Evolutionary conservation across 345 rosid species (phyloP).

Genomic region (Pistacia integerrima): DNA sequence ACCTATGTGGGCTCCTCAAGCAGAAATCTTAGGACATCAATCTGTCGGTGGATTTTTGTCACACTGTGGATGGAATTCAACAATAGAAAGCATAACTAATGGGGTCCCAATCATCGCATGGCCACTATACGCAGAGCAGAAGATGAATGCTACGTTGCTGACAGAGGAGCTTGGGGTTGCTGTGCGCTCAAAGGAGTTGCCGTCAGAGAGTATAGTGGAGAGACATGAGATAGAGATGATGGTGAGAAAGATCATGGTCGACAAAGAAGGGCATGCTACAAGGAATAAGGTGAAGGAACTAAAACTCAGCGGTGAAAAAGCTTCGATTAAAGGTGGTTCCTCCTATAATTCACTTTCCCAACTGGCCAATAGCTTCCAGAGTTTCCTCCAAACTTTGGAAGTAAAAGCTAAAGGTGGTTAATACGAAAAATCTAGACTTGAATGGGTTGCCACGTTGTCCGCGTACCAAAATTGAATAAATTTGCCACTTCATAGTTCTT

Average conservation of each 20-base stretch:
- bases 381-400: too few relatives aligned
- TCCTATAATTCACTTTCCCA: slow-evolving; percentile 16
- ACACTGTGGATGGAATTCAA: too few relatives aligned
- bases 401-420: too few relatives aligned
- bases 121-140: slow-evolving; percentile 56
- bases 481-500: too few relatives aligned
- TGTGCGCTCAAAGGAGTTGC: slow-evolving; percentile 8
- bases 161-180: slow-evolving; percentile 47
- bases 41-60: slow-evolving; percentile 15
- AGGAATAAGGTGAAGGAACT: slow-evolving; percentile 11
- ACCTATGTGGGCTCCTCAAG: slow-evolving; percentile 63
- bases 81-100: too few relatives aligned
- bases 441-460: too few relatives aligned
- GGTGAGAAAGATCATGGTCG: slow-evolving; percentile 48
- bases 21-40: slow-evolving; percentile 53
- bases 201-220: slow-evolving; percentile 29
- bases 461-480: too few relatives aligned
- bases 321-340: slow-evolving; percentile 18
- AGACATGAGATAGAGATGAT: slow-evolving; percentile 38
- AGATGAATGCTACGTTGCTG: slow-evolving; percentile 50
- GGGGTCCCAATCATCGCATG: too few relatives aligned
- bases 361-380: too few relatives aligned
- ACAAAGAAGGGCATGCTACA: slow-evolving; percentile 2
- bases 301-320: neutral
- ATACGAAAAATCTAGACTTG: too few relatives aligned